These are phyloP conservation scores for Peronospora belbahrii DNA, from an alignment of 352 stramenopile species.

Conservation along the genomic window DNA sequence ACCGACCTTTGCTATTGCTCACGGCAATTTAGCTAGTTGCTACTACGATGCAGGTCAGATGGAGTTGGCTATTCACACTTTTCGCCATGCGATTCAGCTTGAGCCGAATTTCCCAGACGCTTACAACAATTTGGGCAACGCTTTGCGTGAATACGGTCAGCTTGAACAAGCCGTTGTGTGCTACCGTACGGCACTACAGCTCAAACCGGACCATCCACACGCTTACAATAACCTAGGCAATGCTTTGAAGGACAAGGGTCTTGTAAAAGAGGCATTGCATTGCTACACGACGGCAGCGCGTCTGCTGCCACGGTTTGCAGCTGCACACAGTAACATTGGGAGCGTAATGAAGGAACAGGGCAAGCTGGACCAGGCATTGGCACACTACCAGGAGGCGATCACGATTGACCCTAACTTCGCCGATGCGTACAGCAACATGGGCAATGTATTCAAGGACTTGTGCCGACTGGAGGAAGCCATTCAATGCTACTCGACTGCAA, in stretches of 20 bases:
- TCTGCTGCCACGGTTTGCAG: constrained; percentile 88
- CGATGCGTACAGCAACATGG: constrained; percentile 92
- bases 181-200: constrained; percentile 83
- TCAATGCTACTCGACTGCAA: constrained; percentile 84
- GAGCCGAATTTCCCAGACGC: constrained; percentile 90
- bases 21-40: constrained; percentile 87
- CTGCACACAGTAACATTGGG: constrained; percentile 90
- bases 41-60: constrained; percentile 87
- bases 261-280: constrained; percentile 90
- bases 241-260: constrained; percentile 87
- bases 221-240: constrained; percentile 94
- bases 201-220: constrained; percentile 90
- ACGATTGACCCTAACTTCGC: constrained; percentile 88
- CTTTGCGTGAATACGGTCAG: constrained; percentile 78
- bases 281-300: constrained; percentile 89
- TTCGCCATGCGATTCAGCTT: constrained; percentile 88
- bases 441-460: constrained; percentile 91
- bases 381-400: constrained; percentile 92
- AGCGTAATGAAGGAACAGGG: constrained; percentile 92
- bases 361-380: constrained; percentile 88
- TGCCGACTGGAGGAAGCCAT: constrained; percentile 84
- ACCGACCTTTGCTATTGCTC: constrained; percentile 88
- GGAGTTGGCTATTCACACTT: constrained; percentile 77
- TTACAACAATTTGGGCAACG: constrained; percentile 92
- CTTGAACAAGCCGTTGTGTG: constrained; percentile 75